These are phyloP conservation scores for Nelumbo lutea DNA, from an alignment of 164 flowering plant species.

Conservation along the genomic window DNA sequence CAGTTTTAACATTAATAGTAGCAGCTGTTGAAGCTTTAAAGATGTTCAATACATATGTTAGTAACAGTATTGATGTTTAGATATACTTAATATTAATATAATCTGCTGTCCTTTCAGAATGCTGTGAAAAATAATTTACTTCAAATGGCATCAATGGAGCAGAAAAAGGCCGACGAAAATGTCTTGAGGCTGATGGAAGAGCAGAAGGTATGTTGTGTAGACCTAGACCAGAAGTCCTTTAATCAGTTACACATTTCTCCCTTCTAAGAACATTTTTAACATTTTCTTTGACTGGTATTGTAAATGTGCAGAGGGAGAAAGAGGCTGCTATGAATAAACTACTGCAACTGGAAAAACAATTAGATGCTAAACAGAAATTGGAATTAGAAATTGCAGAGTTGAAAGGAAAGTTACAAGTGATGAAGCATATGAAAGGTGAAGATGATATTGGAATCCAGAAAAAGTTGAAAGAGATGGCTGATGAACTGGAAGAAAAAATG, in stretches of 20 bases:
- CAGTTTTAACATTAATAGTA: too few relatives aligned
- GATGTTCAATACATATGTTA: not conserved
- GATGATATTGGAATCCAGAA: slow-evolving; percentile 12
- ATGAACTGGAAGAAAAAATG: slow-evolving; percentile 18
- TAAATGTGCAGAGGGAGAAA: not conserved
- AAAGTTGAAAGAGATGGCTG: not conserved
- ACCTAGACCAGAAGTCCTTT: not conserved
- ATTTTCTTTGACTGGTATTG: not conserved
- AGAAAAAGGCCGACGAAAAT: not conserved
- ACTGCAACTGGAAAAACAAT: not conserved
- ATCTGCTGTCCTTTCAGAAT: slow-evolving; percentile 30
- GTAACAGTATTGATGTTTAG: not conserved
- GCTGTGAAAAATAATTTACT: slow-evolving; percentile 39
- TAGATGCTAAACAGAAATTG: slow-evolving; percentile 48
- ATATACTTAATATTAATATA: slow-evolving; percentile 10
- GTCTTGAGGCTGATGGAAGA: slow-evolving; percentile 43
- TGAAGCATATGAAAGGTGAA: slow-evolving; percentile 31
- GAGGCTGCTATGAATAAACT: not conserved
- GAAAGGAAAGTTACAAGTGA: not conserved
- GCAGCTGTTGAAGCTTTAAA: too few relatives aligned
- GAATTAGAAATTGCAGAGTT: not conserved
- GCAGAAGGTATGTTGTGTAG: slow-evolving; percentile 12
- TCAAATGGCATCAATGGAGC: slow-evolving; percentile 38
- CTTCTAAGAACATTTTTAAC: not conserved
- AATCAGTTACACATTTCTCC: not conserved